A percentile compares a stretch with the other conserved stretches of the same genome.
These are phyloP conservation scores for Neltuma alba DNA, from an alignment of 306 rosid species.

Conservation along the genomic window DNA sequence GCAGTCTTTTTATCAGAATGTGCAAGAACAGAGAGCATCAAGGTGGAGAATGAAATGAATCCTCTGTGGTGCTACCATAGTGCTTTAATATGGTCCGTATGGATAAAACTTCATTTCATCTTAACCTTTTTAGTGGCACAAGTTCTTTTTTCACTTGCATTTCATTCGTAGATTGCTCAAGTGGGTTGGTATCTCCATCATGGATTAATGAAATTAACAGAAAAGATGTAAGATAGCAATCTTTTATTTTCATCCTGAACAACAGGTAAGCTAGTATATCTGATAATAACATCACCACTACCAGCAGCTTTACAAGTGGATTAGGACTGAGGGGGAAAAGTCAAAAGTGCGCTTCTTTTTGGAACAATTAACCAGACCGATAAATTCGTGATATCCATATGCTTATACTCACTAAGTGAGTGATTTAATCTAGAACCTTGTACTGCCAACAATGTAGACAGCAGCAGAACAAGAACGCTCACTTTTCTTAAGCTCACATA, in stretches of 20 bases:
- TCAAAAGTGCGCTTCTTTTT: background rate
- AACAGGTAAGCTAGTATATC: conserved; percentile 3
- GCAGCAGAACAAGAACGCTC: background rate
- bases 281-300: background rate
- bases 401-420: background rate
- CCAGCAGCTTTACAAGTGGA: conserved; percentile 12
- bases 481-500: conserved; percentile 3
- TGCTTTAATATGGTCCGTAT: conserved; percentile 7
- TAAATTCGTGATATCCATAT: background rate
- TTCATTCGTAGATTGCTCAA: conserved; percentile 7
- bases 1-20: background rate
- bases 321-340: background rate
- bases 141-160: background rate
- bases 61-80: background rate
- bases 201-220: conserved; percentile 5
- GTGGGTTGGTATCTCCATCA: background rate
- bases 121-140: background rate
- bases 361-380: background rate
- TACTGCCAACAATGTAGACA: conserved; percentile 7
- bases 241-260: conserved; percentile 2
- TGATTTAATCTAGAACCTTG: background rate
- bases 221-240: background rate
- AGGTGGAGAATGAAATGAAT: background rate
- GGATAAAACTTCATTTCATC: conserved; percentile 1
- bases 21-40: background rate